Evolutionary conservation across 768 basidiomycete species (phyloP).

Genomic region (Thelephora aurantiotincta): DNA sequence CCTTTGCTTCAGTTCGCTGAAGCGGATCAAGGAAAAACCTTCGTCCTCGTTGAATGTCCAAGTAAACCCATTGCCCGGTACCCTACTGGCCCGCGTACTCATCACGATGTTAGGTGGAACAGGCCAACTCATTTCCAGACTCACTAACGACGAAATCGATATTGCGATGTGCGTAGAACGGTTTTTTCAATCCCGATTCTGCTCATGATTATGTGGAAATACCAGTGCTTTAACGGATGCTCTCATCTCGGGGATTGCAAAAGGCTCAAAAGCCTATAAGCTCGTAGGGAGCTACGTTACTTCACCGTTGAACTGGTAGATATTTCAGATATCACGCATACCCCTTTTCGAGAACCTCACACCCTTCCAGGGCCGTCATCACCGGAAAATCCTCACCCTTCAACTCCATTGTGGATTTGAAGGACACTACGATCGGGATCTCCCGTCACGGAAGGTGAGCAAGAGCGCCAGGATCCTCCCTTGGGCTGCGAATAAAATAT

Average conservation of each 20-base stretch:
- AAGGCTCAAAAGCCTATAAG: conserved; percentile 77
- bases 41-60: conserved; percentile 82
- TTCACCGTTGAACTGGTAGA: conserved; percentile 77
- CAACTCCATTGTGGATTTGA: conserved; percentile 56
- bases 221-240: conserved; percentile 79
- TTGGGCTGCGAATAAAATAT: background rate
- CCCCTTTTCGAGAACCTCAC: background rate
- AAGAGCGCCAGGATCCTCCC: background rate
- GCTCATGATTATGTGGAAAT: background rate
- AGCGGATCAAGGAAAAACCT: conserved; percentile 52
- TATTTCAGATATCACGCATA: background rate
- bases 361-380: conserved; percentile 67
- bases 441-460: conserved; percentile 72
- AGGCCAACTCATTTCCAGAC: conserved; percentile 65
- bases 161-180: conserved; percentile 47
- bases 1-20: conserved; percentile 80
- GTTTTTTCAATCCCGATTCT: background rate
- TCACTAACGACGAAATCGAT: conserved; percentile 68
- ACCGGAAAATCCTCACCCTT: conserved; percentile 66
- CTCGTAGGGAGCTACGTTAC: conserved; percentile 87
- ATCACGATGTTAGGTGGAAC: conserved; percentile 50
- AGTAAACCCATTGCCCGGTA: conserved; percentile 27
- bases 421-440: conserved; percentile 78
- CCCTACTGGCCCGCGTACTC: conserved; percentile 12
- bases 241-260: conserved; percentile 84